phyloP scores from a whole-genome alignment of 73 alveolate species.

The Paramecium primaurelia region DNA sequence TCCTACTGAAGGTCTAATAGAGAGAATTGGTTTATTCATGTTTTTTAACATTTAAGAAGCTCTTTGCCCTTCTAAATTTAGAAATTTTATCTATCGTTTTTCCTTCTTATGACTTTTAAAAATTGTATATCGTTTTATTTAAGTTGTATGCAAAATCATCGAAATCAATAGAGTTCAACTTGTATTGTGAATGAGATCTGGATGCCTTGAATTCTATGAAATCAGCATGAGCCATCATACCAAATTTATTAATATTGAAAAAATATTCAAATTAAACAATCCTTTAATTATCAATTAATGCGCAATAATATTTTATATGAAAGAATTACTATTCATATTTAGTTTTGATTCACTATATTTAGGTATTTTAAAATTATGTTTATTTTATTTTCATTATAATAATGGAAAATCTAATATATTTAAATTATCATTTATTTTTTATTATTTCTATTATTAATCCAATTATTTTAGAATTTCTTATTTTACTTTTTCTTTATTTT shows the following conservation, averaged over 20 bases:
- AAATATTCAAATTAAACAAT: neutral
- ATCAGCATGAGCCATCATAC: neutral
- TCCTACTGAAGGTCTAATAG: neutral
- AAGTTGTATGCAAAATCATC: conserved; percentile 5
- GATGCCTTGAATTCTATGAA: neutral
- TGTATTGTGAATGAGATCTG: neutral
- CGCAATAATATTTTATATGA: neutral
- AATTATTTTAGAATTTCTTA: neutral
- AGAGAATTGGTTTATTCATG: neutral
- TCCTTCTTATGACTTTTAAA: neutral
- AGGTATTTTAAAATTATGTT: neutral
- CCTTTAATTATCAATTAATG: neutral
- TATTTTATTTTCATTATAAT: neutral
- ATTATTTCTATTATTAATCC: neutral
- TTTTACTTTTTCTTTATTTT: neutral
- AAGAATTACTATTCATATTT: neutral
- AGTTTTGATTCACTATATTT: neutral
- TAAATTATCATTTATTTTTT: neutral
- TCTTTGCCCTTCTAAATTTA: neutral
- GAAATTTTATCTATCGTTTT: neutral
- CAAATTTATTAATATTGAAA: neutral
- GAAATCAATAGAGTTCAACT: neutral
- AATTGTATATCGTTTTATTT: neutral
- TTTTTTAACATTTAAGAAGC: neutral
- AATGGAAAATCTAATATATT: neutral